Percentiles rank a stretch among this genome's conserved stretches.
These are phyloP conservation scores for Hirsutella rhossiliensis DNA, from an alignment of 2,329 filamentous ascomycete genomes.

Conservation along the genomic window DNA sequence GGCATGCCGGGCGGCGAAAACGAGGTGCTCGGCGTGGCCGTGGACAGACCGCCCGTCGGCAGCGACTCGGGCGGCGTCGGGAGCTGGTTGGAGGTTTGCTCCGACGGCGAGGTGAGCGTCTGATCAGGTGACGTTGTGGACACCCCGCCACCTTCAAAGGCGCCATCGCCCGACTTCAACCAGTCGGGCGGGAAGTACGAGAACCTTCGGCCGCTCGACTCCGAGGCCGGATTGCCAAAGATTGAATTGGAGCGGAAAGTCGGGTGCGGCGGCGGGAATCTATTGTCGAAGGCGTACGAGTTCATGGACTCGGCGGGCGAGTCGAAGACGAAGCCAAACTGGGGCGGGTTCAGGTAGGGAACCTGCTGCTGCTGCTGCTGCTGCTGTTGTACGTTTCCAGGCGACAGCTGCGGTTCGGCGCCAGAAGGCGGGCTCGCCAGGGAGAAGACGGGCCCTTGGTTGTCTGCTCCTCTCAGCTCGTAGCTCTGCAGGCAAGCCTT, in stretches of 20 bases:
- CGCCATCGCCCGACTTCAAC: slow-evolving; percentile 19
- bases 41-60: slow-evolving; percentile 14
- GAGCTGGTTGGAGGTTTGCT: slow-evolving; percentile 20
- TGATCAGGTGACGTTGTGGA: slow-evolving; percentile 17
- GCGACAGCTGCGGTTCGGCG: slow-evolving; percentile 15
- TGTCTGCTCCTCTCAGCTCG: slow-evolving; percentile 35
- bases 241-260: slow-evolving; percentile 56
- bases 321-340: slow-evolving; percentile 48
- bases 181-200: slow-evolving; percentile 54
- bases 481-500: slow-evolving; percentile 82
- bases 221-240: slow-evolving; percentile 46
- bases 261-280: slow-evolving; percentile 31
- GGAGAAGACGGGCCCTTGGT: slow-evolving; percentile 13
- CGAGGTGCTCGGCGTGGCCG: slow-evolving; percentile 16
- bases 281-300: slow-evolving; percentile 29
- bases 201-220: slow-evolving; percentile 43
- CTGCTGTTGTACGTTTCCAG: slow-evolving; percentile 14
- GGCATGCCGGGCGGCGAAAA: slow-evolving; percentile 26
- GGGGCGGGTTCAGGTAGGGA: slow-evolving; percentile 34
- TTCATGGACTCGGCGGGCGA: slow-evolving; percentile 41
- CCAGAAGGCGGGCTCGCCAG: slow-evolving; percentile 22
- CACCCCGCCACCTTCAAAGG: slow-evolving; percentile 21
- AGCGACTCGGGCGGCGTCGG: slow-evolving; percentile 34
- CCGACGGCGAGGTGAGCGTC: slow-evolving; percentile 15
- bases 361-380: slow-evolving; percentile 14